Evolutionary conservation across 2,329 filamentous ascomycete species (phyloP), one percentile per base, ranked within the genome.

Genomic region (Pezicula radicicola): DNA sequence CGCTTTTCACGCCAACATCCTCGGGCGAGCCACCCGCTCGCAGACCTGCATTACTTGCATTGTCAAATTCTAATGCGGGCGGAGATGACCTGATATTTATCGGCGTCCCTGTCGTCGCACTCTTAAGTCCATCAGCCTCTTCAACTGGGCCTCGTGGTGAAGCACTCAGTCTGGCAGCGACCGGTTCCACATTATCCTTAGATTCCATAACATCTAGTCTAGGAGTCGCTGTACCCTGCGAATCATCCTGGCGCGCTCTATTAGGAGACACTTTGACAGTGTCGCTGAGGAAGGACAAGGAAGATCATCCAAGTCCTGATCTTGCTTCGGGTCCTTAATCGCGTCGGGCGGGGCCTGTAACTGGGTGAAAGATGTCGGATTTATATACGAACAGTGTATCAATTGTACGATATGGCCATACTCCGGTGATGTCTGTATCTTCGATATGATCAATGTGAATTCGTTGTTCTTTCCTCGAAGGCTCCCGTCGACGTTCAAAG

Each of bases 1-100:
- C 83, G 63, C 78, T 83, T 53, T 85, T 84, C 52, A 53, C 57
- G n/a, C 53, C 62, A 39, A 42, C 45, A 50, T 40, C 46, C 30
- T 58, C 57, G 19, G 44, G 48, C 30, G 48, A 35, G 10, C 39
- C 51, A 46, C 57, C 57, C 6, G 25, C 25, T 21, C 51, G 51
- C 27, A 49, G 49, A 44, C 61, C 59, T 27, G 58, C 28, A 30
- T 62, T 55, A 56, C 61, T 64, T 4, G 50, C 40, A 39, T 44
- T 48, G 41, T 60, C 51, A n/a, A 56, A 52, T 50, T 46, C 37
- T 40, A 58, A 41, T n/a, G 51, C 48, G 21, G 64, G 65, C 36
- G 65, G 66, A 13, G 65, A 66, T 49, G 64, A 67, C 52, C 55
- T 56, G 52, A 65, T 61, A 27, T 57, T 62, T 50, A 59, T 58